Base-by-base conservation (phyloP, 495 filamentous ascomycete species). In the Penicillium canariense region DNA sequence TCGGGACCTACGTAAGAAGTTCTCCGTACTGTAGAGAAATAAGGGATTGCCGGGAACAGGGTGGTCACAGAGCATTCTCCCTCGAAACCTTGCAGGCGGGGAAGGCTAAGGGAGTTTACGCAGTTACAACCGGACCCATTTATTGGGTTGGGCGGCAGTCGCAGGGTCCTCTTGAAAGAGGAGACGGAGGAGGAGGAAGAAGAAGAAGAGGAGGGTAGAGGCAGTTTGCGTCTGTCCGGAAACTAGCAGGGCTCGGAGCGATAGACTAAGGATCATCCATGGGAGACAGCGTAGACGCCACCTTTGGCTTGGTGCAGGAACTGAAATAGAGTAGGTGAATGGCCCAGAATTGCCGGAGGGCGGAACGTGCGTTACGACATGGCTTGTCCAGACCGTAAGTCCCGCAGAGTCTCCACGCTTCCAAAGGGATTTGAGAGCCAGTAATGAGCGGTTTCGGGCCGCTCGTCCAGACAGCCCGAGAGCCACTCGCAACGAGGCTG, bases 1-100 rank as follows among this genome's bases (percentile, higher is more conserved):
- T 67, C 59, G 58, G 62, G 57, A 60, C 46, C 61, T 56, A 55
- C 54, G 52, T 63, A 59, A 62, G 56, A 59, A 47, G n/a, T n/a
- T n/a, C 25, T 17, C 18, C 17, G 56, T 42, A 56, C 31, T 53
- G 26, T 26, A 46, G 54, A 39, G 25, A 60, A 48, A 50, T 61
- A 60, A 56, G 44, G 42, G 25, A 52, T 20, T 52, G n/a, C 35
- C 48, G 48, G 45, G 27, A 34, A 48, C 20, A 20, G 18, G 18
- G n/a, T 46, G 40, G 51, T 44, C 45, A 43, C 38, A 55, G 38
- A 20, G 52, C 45, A 55, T 55, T 55, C 38, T 46, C 31, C 18
- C 43, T 42, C 25, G 39, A 56, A 56, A 47, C 22, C 48, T 50
- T 52, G 40, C 42, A 52, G 42, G 17, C 30, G 26, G 48, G 25